Percentiles rank a stretch among this genome's conserved stretches.
phyloP scores from a whole-genome alignment of 495 filamentous ascomycete genomes.

The Talaromyces proteolyticus region DNA sequence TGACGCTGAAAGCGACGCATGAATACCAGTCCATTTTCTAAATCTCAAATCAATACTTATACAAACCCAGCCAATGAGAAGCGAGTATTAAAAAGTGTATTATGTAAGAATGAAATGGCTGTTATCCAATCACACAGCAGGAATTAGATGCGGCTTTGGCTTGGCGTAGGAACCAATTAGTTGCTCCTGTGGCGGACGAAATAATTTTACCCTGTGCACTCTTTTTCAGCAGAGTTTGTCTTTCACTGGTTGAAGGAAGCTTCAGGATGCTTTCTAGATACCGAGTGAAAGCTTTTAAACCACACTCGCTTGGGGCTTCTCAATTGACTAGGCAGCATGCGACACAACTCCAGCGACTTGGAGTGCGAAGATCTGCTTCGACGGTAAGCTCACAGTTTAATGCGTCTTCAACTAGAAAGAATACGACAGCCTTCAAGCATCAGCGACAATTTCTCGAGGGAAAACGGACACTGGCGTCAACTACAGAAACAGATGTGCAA shows the following conservation, averaged over 20 bases:
- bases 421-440: not conserved
- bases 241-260: not conserved
- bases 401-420: not conserved
- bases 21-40: not conserved
- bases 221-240: not conserved
- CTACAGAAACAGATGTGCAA: not conserved
- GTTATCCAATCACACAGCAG: not conserved
- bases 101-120: not conserved
- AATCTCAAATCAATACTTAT: too few relatives aligned
- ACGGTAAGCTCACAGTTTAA: not conserved
- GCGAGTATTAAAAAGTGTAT: not conserved
- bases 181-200: not conserved
- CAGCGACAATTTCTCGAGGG: not conserved
- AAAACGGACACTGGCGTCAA: not conserved
- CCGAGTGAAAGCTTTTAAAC: not conserved
- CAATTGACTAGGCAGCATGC: not conserved
- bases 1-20: conserved; percentile 32
- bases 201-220: too few relatives aligned
- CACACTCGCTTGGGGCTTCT: not conserved
- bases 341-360: not conserved
- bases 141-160: not conserved
- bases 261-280: not conserved
- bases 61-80: too few relatives aligned
- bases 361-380: conserved; percentile 6
- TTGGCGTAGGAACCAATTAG: too few relatives aligned